A percentile compares a stretch with the other conserved stretches of the same genome.
Conservation (phyloP, 192 early-diverging fungal species). For the Mortierella alpina region DNA sequence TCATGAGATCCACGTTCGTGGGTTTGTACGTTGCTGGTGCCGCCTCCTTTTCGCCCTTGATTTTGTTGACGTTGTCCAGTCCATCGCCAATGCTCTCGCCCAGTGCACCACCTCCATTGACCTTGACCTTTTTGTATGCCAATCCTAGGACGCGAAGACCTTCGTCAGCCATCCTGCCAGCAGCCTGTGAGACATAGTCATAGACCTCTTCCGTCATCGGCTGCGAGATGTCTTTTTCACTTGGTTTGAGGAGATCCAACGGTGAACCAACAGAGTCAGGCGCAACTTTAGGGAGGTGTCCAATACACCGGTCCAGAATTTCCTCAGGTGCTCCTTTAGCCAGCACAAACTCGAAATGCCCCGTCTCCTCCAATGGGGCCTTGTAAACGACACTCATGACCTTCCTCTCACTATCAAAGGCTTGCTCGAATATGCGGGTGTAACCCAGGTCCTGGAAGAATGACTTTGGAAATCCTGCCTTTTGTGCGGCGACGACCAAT, state of each 20-base stretch:
- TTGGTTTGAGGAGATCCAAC: constrained; percentile 45
- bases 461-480: constrained; percentile 77
- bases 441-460: constrained; percentile 72
- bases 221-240: constrained; percentile 45
- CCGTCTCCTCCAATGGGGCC: constrained; percentile 14
- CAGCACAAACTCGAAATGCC: constrained; percentile 67
- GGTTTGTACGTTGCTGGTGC: constrained; percentile 32
- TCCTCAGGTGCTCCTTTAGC: constrained; percentile 96
- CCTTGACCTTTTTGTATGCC: constrained; percentile 72
- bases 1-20: constrained; percentile 37
- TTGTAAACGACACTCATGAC: constrained; percentile 90
- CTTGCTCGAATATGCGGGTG: constrained; percentile 80
- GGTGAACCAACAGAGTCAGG: constrained; percentile 19
- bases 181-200: constrained; percentile 69
- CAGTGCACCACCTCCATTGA: constrained; percentile 30
- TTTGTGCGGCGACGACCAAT: constrained; percentile 85
- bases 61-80: constrained; percentile 55
- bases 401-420: constrained; percentile 96
- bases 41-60: constrained; percentile 64
- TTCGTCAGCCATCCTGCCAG: constrained; percentile 78
- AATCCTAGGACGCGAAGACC: constrained; percentile 93
- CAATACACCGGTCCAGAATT: constrained; percentile 75
- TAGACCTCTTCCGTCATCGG: constrained; percentile 72
- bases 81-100: constrained; percentile 22
- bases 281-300: constrained; percentile 55